Conservation (phyloP, 1,284 basidiomycete genomes). For the Melanopsichium pennsylvanicum region DNA sequence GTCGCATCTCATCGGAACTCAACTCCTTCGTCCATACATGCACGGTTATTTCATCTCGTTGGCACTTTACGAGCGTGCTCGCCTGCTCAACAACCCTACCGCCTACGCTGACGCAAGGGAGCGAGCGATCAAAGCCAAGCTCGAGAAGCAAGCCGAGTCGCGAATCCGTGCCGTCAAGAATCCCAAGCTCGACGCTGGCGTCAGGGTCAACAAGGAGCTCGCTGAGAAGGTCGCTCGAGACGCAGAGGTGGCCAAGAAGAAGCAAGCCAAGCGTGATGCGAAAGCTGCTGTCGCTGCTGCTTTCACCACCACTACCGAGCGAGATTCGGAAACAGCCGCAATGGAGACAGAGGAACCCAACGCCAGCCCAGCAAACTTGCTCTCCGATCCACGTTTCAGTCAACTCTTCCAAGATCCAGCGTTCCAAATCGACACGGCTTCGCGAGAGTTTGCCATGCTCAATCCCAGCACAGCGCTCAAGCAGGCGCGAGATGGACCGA, state of each 20-base stretch:
- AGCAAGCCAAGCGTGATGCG: constrained; percentile 62
- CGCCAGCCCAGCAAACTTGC: constrained; percentile 68
- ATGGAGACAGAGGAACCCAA: constrained; percentile 49
- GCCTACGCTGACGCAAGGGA: constrained; percentile 94
- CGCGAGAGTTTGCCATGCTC: constrained; percentile 85
- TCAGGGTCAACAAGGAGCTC: constrained; percentile 88
- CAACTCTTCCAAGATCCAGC: constrained; percentile 92
- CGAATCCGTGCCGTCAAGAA: constrained; percentile 74
- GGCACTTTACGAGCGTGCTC: constrained; percentile 92
- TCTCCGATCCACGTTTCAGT: constrained; percentile 87
- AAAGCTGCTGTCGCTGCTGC: constrained; percentile 62
- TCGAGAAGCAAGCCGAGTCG: constrained; percentile 91
- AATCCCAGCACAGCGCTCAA: constrained; percentile 78
- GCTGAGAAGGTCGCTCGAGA: constrained; percentile 84
- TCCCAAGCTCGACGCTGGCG: constrained; percentile 60
- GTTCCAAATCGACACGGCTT: constrained; percentile 88
- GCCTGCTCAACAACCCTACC: constrained; percentile 94
- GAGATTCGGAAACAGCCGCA: no score
- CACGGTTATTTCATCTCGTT: constrained; percentile 98
- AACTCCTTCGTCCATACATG: constrained; percentile 98
- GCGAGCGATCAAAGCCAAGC: constrained; percentile 81
- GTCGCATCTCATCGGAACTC: constrained; percentile 90
- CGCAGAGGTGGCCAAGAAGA: constrained; percentile 73
- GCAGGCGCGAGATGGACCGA: constrained; percentile 50
- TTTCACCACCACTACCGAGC: no score